Conservation (phyloP, 805 yeast genomes). For the Kazachstania viticola region DNA sequence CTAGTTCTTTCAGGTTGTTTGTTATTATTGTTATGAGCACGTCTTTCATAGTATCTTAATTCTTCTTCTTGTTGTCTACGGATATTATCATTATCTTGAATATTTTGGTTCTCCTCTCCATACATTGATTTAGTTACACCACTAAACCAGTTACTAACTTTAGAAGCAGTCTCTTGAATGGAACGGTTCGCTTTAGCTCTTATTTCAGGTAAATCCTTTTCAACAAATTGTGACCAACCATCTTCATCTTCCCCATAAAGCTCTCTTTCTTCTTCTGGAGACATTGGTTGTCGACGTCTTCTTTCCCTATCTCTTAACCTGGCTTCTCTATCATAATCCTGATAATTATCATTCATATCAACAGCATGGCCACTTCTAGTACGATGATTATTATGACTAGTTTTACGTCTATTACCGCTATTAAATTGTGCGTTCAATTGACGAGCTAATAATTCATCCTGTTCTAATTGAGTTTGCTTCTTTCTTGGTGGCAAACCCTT, state of each 20-base stretch:
- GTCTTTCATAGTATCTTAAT: conserved; percentile 7
- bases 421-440: conserved; percentile 58
- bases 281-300: conserved; percentile 8
- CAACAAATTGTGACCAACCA: conserved; percentile 46
- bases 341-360: conserved; percentile 8
- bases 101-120: conserved; percentile 4
- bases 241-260: conserved; percentile 30
- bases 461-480: conserved; percentile 36
- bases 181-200: conserved; percentile 62
- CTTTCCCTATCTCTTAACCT: conserved; percentile 19
- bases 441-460: conserved; percentile 79
- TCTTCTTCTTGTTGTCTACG: conserved; percentile 11
- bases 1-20: conserved; percentile 15
- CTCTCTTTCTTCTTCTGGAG: conserved; percentile 10
- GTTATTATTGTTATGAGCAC: conserved; percentile 2
- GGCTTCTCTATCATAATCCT: conserved; percentile 19
- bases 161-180: conserved; percentile 67
- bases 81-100: conserved; percentile 2
- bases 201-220: conserved; percentile 44
- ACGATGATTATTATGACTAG: conserved; percentile 6
- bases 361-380: conserved; percentile 5
- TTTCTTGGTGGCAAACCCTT: conserved; percentile 22
- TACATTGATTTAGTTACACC: conserved; percentile 31
- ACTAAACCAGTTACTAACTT: conserved; percentile 69
- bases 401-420: conserved; percentile 6